Conservation (phyloP, 768 basidiomycete genomes). For the Mycena epipterygia region DNA sequence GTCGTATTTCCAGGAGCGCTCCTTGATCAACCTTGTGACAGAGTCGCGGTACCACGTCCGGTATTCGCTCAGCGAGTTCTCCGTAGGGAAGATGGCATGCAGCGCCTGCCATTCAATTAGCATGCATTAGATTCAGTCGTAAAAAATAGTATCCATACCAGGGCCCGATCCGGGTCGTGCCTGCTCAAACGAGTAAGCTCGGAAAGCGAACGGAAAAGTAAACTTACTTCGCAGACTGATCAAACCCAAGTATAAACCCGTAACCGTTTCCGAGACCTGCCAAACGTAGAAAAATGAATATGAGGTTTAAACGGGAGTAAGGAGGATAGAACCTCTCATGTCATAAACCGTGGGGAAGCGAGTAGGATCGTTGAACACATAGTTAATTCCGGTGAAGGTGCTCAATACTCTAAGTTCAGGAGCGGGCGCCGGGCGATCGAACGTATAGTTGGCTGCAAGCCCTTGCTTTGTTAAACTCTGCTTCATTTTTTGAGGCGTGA, state of each 20-base stretch:
- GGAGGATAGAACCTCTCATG: slow-evolving; percentile 35
- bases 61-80: background rate
- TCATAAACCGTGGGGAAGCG: slow-evolving; percentile 49
- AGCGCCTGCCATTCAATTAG: slow-evolving; percentile 28
- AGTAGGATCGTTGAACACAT: slow-evolving; percentile 46
- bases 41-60: background rate
- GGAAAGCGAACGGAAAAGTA: slow-evolving; percentile 24
- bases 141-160: slow-evolving; percentile 7
- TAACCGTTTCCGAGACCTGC: slow-evolving; percentile 42
- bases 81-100: slow-evolving; percentile 34
- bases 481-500: slow-evolving; percentile 63
- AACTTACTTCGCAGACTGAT: slow-evolving; percentile 39
- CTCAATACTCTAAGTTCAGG: slow-evolving; percentile 46
- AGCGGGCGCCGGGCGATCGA: slow-evolving; percentile 52
- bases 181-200: slow-evolving; percentile 24
- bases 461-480: slow-evolving; percentile 55
- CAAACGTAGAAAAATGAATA: background rate
- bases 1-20: background rate
- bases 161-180: slow-evolving; percentile 35
- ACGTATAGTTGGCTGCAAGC: slow-evolving; percentile 54
- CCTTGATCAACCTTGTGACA: background rate
- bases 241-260: slow-evolving; percentile 49
- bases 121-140: background rate
- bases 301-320: no score
- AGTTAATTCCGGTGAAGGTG: slow-evolving; percentile 47